phyloP scores from a whole-genome alignment of 805 yeast species.

The Metschnikowia amazonensis region DNA sequence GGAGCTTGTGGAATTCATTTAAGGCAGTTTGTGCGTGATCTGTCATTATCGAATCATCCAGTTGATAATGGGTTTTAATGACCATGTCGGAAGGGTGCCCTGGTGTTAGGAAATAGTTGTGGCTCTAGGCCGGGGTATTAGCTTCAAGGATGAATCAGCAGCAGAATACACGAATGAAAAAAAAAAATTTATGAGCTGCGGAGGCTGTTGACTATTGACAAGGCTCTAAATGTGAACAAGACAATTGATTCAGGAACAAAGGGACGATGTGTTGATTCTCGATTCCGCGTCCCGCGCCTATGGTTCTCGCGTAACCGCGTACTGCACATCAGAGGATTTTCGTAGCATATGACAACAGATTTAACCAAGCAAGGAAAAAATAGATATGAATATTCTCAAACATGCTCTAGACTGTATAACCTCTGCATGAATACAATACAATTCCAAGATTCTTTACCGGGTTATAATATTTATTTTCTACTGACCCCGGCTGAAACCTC shows the following conservation, averaged over 20 bases:
- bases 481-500: no score
- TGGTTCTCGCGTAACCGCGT: not conserved
- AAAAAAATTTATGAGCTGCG: not conserved
- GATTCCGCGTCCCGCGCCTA: not conserved
- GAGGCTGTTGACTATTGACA: not conserved
- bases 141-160: not conserved
- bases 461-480: no score
- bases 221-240: not conserved
- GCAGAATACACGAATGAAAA: not conserved
- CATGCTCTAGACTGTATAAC: not conserved
- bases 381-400: not conserved
- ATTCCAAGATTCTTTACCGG: no score
- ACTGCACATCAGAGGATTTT: not conserved
- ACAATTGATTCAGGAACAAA: not conserved
- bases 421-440: not conserved
- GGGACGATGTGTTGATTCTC: not conserved
- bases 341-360: not conserved
- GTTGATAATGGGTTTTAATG: not conserved
- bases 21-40: not conserved
- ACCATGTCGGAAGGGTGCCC: not conserved
- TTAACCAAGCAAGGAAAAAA: not conserved
- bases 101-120: not conserved
- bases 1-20: constrained; percentile 21
- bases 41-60: not conserved
- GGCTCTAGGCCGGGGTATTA: not conserved